Evolutionary conservation across 495 filamentous ascomycete species (phyloP).

Genomic region (Viridothelium virens): DNA sequence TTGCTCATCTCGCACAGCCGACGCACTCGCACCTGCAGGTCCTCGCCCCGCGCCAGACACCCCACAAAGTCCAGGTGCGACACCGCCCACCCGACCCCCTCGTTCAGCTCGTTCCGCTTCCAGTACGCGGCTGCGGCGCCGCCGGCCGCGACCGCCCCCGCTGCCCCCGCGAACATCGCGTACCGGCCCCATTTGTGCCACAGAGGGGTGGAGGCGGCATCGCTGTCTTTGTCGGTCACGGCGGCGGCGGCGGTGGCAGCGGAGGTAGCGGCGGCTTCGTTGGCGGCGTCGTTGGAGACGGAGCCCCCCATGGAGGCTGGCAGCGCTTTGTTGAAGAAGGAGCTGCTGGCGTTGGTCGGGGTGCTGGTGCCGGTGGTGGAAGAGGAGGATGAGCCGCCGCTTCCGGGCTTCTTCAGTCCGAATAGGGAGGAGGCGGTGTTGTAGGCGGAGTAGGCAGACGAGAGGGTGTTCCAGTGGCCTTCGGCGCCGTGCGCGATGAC

Average conservation of each 20-base stretch:
- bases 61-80: constrained; percentile 95
- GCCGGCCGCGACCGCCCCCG: constrained; percentile 73
- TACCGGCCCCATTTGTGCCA: constrained; percentile 73
- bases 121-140: constrained; percentile 74
- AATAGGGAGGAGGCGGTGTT: constrained; percentile 53
- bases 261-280: constrained; percentile 19
- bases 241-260: not conserved
- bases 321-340: constrained; percentile 24
- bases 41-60: constrained; percentile 68
- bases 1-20: not conserved
- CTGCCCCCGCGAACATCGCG: constrained; percentile 77
- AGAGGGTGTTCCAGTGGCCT: constrained; percentile 68
- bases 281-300: constrained; percentile 30
- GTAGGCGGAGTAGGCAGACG: constrained; percentile 60
- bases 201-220: constrained; percentile 49
- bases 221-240: constrained; percentile 17
- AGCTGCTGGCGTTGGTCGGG: constrained; percentile 18
- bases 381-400: constrained; percentile 13
- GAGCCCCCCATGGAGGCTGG: constrained; percentile 22
- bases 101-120: constrained; percentile 65
- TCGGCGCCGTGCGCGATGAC: constrained; percentile 87
- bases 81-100: constrained; percentile 69
- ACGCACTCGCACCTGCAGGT: constrained; percentile 58
- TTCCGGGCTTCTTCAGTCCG: constrained; percentile 42
- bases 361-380: constrained; percentile 12